Evolutionary conservation across 176 grass and related monocot genomes (phyloP).

Genomic region (Eleusine coracana): DNA sequence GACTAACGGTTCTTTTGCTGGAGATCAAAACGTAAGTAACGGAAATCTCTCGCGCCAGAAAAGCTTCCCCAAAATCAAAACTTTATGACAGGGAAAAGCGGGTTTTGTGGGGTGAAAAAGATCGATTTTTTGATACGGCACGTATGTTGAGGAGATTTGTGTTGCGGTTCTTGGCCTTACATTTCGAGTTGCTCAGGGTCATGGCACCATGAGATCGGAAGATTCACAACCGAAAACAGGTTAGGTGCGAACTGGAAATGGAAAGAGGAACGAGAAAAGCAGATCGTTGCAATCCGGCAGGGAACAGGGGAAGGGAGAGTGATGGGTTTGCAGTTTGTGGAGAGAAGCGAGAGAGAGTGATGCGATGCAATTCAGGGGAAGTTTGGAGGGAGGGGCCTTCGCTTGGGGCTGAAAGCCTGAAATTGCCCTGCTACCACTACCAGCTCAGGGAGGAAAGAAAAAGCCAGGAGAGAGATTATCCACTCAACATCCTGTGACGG

Average conservation of each 20-base stretch:
- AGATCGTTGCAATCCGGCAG: neutral
- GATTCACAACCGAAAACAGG: conserved; percentile 24
- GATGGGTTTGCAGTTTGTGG: conserved; percentile 9
- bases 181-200: conserved; percentile 37
- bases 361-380: neutral
- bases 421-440: conserved; percentile 35
- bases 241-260: neutral
- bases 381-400: neutral
- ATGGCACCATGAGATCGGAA: neutral
- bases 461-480: neutral
- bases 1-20: neutral
- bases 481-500: conserved; percentile 13
- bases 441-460: neutral
- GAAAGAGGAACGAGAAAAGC: neutral
- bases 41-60: conserved; percentile 8
- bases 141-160: conserved; percentile 3
- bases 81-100: neutral
- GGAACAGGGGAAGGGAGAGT: neutral
- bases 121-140: neutral
- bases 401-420: neutral
- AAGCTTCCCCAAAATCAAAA: neutral
- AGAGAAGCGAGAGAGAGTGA: neutral
- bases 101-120: neutral
- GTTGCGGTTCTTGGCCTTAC: conserved; percentile 27
- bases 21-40: neutral